Percentiles rank a stretch among this genome's conserved stretches.
These are phyloP conservation scores for Lotmaria passim DNA, from an alignment of 208 protist species.

Conservation along the genomic window DNA sequence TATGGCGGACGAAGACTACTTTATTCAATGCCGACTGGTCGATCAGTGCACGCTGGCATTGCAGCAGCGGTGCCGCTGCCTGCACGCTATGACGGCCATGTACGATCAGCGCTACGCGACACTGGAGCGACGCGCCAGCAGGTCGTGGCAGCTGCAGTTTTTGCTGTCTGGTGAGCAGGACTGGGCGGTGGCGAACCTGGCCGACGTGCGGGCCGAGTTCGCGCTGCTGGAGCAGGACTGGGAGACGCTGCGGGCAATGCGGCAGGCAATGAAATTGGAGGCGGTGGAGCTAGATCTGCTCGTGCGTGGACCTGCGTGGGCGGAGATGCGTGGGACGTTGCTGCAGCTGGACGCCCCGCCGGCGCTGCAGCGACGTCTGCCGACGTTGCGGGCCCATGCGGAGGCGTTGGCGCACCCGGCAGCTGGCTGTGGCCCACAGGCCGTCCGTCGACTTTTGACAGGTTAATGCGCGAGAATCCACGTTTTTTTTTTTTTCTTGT, in stretches of 20 bases:
- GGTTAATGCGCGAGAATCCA: background rate
- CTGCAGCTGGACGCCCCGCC: slow-evolving; percentile 23
- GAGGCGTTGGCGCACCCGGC: slow-evolving; percentile 2
- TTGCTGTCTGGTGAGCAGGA: slow-evolving; percentile 69
- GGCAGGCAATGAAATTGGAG: slow-evolving; percentile 55
- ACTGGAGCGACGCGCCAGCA: slow-evolving; percentile 24
- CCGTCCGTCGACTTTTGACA: slow-evolving; percentile 20
- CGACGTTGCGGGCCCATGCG: slow-evolving; percentile 21
- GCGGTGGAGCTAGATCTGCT: slow-evolving; percentile 24
- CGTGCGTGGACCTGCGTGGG: slow-evolving; percentile 13
- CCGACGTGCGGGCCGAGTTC: slow-evolving; percentile 61
- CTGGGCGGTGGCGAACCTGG: slow-evolving; percentile 60
- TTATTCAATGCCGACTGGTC: slow-evolving; percentile 57
- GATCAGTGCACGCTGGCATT: slow-evolving; percentile 44
- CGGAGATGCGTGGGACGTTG: slow-evolving; percentile 11
- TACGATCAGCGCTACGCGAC: slow-evolving; percentile 68
- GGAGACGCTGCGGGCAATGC: slow-evolving; percentile 36
- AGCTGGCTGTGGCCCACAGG: slow-evolving; percentile 21
- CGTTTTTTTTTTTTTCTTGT: slow-evolving; percentile 13
- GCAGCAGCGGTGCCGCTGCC: slow-evolving; percentile 62
- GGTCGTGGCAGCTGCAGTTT: slow-evolving; percentile 71
- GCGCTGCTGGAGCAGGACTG: slow-evolving; percentile 45
- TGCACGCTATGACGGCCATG: slow-evolving; percentile 56
- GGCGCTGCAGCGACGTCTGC: slow-evolving; percentile 29
- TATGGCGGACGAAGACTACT: slow-evolving; percentile 56